A percentile compares a stretch with the other conserved stretches of the same genome.
Conservation (phyloP, 2,329 filamentous ascomycete genomes). For the Penicillium sp. region DNA sequence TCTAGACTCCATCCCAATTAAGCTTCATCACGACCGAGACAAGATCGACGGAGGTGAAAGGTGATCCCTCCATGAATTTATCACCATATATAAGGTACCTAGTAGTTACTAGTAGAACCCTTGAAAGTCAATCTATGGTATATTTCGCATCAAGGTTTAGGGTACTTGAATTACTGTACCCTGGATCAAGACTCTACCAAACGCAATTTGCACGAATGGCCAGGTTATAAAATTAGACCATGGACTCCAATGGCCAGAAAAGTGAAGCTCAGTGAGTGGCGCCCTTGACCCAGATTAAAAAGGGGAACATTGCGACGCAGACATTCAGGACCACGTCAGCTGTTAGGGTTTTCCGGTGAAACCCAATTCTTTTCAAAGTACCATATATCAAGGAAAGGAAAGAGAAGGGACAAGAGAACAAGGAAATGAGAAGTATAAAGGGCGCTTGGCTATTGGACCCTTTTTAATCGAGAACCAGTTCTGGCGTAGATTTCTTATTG, state of each 20-base stretch:
- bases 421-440: neutral
- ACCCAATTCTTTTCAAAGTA: neutral
- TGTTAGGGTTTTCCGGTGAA: neutral
- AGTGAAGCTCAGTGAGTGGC: neutral
- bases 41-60: slow-evolving; percentile 14
- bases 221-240: slow-evolving; percentile 4
- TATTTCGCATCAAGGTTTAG: too few relatives aligned
- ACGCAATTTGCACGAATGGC: too few relatives aligned
- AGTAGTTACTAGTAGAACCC: too few relatives aligned
- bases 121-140: neutral
- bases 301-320: slow-evolving; percentile 4
- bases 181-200: too few relatives aligned
- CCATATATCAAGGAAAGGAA: neutral
- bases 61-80: neutral
- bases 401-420: neutral
- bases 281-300: neutral
- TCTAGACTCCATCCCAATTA: slow-evolving; percentile 11
- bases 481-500: slow-evolving; percentile 1
- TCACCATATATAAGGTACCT: too few relatives aligned
- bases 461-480: neutral
- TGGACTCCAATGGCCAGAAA: neutral
- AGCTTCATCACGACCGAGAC: slow-evolving; percentile 25
- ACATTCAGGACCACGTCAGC: slow-evolving; percentile 5
- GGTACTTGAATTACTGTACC: too few relatives aligned
- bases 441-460: neutral